A percentile compares a stretch with the other conserved stretches of the same genome.
Conservation (phyloP, 441 rosid species). For the Macaranga tanarius region DNA sequence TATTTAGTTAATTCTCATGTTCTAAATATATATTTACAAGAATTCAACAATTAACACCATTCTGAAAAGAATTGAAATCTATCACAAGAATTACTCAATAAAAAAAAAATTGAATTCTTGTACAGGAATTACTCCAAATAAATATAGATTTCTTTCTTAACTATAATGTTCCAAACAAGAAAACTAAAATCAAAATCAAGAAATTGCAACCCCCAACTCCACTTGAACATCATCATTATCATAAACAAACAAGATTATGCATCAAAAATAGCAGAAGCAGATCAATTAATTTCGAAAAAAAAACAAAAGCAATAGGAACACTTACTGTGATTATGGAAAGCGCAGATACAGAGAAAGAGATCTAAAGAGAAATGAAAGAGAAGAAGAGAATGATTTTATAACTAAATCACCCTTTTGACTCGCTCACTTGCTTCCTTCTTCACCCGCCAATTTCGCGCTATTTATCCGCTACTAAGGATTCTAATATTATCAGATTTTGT, state of each 20-base stretch:
- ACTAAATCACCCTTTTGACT: conserved; percentile 20
- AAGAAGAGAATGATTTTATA: conserved; percentile 1
- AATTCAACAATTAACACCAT: too few species aligned
- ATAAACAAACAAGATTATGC: neutral
- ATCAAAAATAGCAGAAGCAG: neutral
- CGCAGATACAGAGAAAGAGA: neutral
- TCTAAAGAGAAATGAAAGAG: neutral
- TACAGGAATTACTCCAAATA: too few species aligned
- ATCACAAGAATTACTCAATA: too few species aligned
- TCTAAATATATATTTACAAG: too few species aligned
- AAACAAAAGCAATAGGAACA: neutral
- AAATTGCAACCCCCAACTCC: too few species aligned
- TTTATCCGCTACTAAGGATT: neutral
- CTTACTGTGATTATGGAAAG: neutral
- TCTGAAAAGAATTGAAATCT: too few species aligned
- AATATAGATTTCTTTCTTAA: too few species aligned
- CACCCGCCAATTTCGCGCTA: conserved; percentile 29
- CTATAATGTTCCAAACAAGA: too few species aligned
- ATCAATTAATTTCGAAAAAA: neutral
- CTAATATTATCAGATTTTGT: neutral
- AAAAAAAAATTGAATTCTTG: too few species aligned
- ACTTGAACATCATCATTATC: neutral
- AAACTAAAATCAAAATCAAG: too few species aligned
- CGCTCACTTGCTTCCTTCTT: conserved; percentile 15
- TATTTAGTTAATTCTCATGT: too few species aligned